A percentile compares a stretch with the other conserved stretches of the same genome.
phyloP scores from a whole-genome alignment of 495 filamentous ascomycete genomes.

The Neurospora cerealis region DNA sequence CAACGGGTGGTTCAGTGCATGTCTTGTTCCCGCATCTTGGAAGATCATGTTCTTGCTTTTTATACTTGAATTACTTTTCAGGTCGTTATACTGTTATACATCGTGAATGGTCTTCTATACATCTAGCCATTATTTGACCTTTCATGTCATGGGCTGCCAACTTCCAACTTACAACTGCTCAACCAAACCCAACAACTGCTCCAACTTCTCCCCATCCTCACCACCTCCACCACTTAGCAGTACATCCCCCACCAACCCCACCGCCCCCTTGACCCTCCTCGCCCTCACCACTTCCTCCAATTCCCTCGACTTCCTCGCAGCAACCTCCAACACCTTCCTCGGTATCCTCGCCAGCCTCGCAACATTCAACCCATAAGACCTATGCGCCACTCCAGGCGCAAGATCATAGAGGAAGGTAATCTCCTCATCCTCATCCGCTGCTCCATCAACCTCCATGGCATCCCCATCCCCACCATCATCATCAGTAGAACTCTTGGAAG shows the following conservation, averaged over 20 bases:
- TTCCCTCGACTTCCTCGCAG: slow-evolving; percentile 66
- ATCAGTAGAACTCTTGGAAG: too few species aligned
- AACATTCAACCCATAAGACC: slow-evolving; percentile 91
- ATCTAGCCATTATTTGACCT: too few species aligned
- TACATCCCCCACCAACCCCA: slow-evolving; percentile 36
- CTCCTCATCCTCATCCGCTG: slow-evolving; percentile 34
- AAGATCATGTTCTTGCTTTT: too few species aligned
- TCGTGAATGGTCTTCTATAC: too few species aligned
- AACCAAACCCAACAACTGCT: slow-evolving; percentile 37
- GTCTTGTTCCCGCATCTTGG: too few species aligned
- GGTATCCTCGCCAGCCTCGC: slow-evolving; percentile 81
- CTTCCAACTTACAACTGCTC: slow-evolving; percentile 23
- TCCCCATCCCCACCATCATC: slow-evolving; percentile 7
- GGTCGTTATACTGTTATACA: too few species aligned
- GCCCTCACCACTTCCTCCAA: slow-evolving; percentile 64
- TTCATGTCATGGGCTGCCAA: too few species aligned
- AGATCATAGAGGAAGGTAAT: slow-evolving; percentile 82
- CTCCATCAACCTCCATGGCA: slow-evolving; percentile 5
- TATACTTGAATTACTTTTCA: too few species aligned
- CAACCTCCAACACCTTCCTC: slow-evolving; percentile 60
- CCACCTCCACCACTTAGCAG: slow-evolving; percentile 10
- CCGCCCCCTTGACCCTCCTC: slow-evolving; percentile 40
- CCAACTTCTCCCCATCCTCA: slow-evolving; percentile 26
- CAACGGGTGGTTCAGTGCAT: too few species aligned
- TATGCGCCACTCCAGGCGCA: slow-evolving; percentile 79